Conservation (phyloP, 805 yeast genomes). For the Candida boidinii region DNA sequence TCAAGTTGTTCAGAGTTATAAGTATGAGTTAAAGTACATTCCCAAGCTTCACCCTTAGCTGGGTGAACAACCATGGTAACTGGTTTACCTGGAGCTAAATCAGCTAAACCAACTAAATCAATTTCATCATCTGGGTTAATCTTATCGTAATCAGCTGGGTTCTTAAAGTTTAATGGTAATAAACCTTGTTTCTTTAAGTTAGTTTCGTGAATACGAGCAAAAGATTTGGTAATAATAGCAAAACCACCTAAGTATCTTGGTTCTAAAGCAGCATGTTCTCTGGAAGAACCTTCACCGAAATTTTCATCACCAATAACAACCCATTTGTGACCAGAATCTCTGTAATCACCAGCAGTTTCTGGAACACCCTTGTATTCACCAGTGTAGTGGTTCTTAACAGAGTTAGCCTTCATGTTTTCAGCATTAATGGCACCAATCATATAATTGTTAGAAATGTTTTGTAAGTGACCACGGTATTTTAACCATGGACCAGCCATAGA, state of each 20-base stretch:
- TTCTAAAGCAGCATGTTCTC: conserved; percentile 99
- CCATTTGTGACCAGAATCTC: conserved; percentile 89
- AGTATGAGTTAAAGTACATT: conserved; percentile 88
- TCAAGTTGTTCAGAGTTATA: conserved; percentile 95
- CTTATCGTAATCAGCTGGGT: conserved; percentile 87
- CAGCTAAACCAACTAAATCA: conserved; percentile 77
- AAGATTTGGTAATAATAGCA: conserved; percentile 95
- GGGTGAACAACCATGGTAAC: conserved; percentile 70
- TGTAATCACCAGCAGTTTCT: conserved; percentile 91
- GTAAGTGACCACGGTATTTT: conserved; percentile 99
- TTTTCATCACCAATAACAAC: conserved; percentile 98
- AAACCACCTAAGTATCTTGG: conserved; percentile 99
- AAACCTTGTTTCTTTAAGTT: conserved; percentile 99
- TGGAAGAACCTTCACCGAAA: conserved; percentile 99
- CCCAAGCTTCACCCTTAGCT: conserved; percentile 76
- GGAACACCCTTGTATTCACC: conserved; percentile 94
- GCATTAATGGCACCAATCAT: conserved; percentile 99
- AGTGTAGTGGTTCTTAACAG: conserved; percentile 81
- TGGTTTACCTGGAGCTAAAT: conserved; percentile 89
- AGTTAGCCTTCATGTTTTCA: conserved; percentile 92
- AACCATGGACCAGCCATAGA: conserved; percentile 99
- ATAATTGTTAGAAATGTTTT: conserved; percentile 97
- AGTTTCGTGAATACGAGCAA: conserved; percentile 98
- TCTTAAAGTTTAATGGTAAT: conserved; percentile 89
- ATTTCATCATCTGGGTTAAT: conserved; percentile 86